Conservation (phyloP, 345 rosid species). For the Brassica juncea region DNA sequence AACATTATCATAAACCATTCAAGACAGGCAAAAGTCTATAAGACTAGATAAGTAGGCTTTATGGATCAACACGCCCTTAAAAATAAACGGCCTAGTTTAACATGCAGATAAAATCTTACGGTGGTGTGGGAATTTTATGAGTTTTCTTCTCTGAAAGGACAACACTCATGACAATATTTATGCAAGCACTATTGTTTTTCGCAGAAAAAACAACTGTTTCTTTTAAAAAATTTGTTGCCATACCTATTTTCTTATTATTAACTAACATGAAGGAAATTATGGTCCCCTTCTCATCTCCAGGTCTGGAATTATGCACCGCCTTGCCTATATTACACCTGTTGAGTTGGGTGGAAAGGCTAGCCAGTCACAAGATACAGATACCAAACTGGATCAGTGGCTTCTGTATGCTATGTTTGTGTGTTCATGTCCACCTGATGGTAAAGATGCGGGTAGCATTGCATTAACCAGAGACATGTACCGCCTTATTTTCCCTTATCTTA, state of each 20-base stretch:
- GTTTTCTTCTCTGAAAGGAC: constrained; percentile 9
- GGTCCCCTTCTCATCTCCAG: constrained; percentile 49
- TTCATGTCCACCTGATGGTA: constrained; percentile 90
- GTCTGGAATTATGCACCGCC: constrained; percentile 76
- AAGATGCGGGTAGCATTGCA: constrained; percentile 76
- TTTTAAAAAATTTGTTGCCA: constrained; percentile 5
- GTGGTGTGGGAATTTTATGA: neutral
- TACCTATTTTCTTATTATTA: constrained; percentile 15
- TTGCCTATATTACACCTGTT: constrained; percentile 83
- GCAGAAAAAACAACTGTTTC: neutral
- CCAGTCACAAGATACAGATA: constrained; percentile 88
- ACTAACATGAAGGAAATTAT: constrained; percentile 23
- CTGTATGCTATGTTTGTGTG: constrained; percentile 94
- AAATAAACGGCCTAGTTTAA: neutral
- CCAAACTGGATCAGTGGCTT: constrained; percentile 97
- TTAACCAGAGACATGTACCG: constrained; percentile 85
- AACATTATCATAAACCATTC: constrained; percentile 11
- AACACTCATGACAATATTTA: constrained; percentile 16
- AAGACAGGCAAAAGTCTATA: constrained; percentile 17
- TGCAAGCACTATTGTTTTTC: constrained; percentile 9
- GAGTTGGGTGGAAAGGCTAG: constrained; percentile 94
- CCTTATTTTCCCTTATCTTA: constrained; percentile 82
- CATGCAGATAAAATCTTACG: neutral
- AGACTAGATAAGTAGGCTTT: constrained; percentile 17
- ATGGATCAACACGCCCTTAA: constrained; percentile 7